These are phyloP conservation scores for Nissolia schottii DNA, from an alignment of 306 rosid species.

Conservation along the genomic window DNA sequence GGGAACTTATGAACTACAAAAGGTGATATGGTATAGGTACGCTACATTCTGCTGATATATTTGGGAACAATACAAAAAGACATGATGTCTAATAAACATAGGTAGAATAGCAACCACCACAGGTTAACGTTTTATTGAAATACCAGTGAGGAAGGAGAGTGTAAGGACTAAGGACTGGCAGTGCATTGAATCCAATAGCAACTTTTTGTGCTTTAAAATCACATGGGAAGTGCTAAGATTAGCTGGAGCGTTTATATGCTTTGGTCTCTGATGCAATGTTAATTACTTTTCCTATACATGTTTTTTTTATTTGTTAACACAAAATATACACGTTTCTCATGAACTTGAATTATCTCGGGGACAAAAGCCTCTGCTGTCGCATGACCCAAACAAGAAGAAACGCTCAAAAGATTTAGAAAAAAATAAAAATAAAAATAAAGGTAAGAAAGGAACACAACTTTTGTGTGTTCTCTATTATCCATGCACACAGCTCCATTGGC, in stretches of 20 bases:
- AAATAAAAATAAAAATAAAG: no score
- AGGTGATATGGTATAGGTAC: no score
- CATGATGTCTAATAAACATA: neutral
- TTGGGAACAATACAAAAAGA: neutral
- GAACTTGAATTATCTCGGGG: neutral
- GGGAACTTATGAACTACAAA: no score
- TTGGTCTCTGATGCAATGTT: neutral
- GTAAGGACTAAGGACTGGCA: neutral
- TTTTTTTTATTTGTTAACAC: neutral
- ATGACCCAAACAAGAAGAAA: neutral
- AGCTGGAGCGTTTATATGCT: neutral
- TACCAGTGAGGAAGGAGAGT: neutral
- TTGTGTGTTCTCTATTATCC: neutral
- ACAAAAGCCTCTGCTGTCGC: neutral
- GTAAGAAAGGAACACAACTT: no score
- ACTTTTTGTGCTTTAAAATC: neutral
- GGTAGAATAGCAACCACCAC: neutral
- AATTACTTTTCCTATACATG: constrained; percentile 13
- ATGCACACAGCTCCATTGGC: neutral
- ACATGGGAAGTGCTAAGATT: neutral
- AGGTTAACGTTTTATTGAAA: neutral
- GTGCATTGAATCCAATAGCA: neutral
- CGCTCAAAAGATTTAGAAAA: constrained; percentile 9
- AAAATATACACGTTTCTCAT: neutral
- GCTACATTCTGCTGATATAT: neutral